Evolutionary conservation across 192 early-diverging fungal genomes (phyloP).

Genomic region (Mortierella antarctica): DNA sequence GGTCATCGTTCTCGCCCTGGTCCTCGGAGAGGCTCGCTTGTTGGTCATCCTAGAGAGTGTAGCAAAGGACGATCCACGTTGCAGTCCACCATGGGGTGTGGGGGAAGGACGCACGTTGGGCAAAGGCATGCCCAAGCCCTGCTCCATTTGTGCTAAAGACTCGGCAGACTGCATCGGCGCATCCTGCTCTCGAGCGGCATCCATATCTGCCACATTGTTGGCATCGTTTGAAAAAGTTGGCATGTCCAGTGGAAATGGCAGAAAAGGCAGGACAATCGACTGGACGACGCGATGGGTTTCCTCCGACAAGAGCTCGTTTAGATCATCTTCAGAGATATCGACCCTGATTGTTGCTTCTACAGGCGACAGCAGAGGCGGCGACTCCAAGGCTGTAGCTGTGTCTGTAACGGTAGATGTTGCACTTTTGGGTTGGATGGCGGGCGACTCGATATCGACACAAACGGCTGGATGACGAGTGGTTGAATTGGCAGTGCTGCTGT

Average conservation of each 20-base stretch:
- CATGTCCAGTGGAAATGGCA: constrained; percentile 22
- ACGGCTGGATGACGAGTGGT: too few relatives aligned
- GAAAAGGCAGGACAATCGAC: constrained; percentile 37
- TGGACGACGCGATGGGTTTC: constrained; percentile 43
- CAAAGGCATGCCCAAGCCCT: neutral
- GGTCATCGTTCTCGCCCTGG: constrained; percentile 29
- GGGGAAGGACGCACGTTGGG: neutral
- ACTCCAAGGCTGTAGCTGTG: too few relatives aligned
- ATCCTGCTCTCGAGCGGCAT: neutral
- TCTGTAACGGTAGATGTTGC: too few relatives aligned
- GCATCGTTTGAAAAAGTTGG: neutral
- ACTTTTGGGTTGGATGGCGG: too few relatives aligned
- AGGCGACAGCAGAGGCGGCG: neutral
- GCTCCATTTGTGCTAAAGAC: neutral
- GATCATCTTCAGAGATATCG: constrained; percentile 24
- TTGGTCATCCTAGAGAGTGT: constrained; percentile 8
- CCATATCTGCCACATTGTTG: neutral
- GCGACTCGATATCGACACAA: too few relatives aligned
- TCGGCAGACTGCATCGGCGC: neutral
- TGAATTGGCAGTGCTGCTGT: too few relatives aligned
- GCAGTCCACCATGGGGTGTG: neutral
- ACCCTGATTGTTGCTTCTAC: neutral
- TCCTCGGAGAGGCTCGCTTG: constrained; percentile 19
- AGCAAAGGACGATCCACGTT: constrained; percentile 13
- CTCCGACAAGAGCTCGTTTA: constrained; percentile 25